Evolutionary conservation across 345 rosid species (phyloP).

Genomic region (Lenwebbia sp.): DNA sequence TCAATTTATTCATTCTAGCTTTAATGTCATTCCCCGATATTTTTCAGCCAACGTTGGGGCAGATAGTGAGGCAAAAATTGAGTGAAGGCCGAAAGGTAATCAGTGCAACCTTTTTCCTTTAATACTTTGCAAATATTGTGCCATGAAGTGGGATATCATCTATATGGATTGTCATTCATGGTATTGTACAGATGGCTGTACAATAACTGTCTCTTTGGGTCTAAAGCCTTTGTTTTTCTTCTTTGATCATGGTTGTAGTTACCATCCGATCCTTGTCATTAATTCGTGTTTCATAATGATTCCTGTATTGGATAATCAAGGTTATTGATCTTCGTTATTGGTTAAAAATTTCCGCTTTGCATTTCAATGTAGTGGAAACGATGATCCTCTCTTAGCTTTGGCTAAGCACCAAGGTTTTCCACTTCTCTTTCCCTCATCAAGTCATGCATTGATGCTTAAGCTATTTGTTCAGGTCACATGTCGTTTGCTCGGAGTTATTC

Average conservation of each 20-base stretch:
- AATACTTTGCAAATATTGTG: neutral
- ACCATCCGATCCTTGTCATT: neutral
- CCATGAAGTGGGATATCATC: neutral
- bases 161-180: neutral
- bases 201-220: neutral
- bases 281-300: neutral
- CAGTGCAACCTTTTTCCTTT: neutral
- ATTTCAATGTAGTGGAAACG: neutral
- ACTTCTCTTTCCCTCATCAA: neutral
- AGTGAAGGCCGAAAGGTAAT: conserved; percentile 89
- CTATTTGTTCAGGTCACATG: conserved; percentile 59
- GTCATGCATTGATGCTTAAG: neutral
- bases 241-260: neutral
- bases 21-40: neutral
- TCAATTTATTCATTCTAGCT: neutral
- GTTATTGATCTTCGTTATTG: neutral
- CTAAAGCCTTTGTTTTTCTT: neutral
- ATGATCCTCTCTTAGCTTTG: neutral
- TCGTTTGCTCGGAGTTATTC: conserved; percentile 80
- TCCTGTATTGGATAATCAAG: neutral
- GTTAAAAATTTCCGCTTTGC: neutral
- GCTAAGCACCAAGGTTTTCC: neutral
- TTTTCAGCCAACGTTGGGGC: conserved; percentile 71
- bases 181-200: neutral
- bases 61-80: conserved; percentile 75